phyloP scores from a whole-genome alignment of 73 alveolate species.

The Effrenium voratum region DNA sequence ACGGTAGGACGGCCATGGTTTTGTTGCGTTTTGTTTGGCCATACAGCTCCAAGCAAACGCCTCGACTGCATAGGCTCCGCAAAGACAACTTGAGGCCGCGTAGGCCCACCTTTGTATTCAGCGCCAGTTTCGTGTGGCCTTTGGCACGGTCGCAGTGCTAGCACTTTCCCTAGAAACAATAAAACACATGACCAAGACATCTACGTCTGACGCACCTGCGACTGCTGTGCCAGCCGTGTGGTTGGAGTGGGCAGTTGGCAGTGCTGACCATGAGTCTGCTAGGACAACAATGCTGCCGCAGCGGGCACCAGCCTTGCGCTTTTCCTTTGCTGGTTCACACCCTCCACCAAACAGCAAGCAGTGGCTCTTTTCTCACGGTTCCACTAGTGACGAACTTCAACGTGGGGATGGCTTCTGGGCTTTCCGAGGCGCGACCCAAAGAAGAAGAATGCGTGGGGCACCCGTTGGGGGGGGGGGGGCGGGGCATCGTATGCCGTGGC shows the following conservation, averaged over 20 bases:
- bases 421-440: conserved; percentile 34
- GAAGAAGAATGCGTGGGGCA: conserved; percentile 36
- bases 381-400: background rate
- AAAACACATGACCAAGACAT: no score
- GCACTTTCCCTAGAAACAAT: no score
- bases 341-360: background rate
- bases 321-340: background rate
- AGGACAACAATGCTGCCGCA: background rate
- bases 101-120: no score
- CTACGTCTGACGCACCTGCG: no score
- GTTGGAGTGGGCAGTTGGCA: background rate
- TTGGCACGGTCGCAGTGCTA: no score
- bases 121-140: no score
- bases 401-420: background rate
- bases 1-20: no score
- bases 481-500: background rate
- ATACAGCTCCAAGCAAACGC: no score
- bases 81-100: no score
- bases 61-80: no score
- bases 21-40: no score
- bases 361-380: background rate
- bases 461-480: background rate
- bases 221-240: no score
- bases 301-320: background rate
- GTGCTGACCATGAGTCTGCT: background rate